Evolutionary conservation across 2,329 filamentous ascomycete species (phyloP).

Genomic region (Xylaria hypoxylon): DNA sequence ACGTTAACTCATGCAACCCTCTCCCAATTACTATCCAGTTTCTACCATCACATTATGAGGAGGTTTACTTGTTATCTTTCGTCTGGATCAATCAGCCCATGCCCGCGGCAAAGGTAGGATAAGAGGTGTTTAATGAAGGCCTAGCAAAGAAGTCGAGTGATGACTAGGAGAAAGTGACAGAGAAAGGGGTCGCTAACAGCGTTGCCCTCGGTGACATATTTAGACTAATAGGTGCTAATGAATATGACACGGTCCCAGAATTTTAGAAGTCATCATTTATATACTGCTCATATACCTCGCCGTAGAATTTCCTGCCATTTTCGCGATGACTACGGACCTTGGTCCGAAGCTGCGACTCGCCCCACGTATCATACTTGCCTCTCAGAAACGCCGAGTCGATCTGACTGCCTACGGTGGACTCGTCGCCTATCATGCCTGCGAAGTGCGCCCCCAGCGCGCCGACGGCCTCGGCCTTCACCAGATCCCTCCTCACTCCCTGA

Average conservation of each 20-base stretch:
- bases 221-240: too few relatives aligned
- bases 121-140: too few relatives aligned
- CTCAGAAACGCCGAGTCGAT: slow-evolving; percentile 63
- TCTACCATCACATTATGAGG: too few relatives aligned
- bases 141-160: not conserved
- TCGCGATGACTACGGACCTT: slow-evolving; percentile 65
- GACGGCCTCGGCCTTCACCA: slow-evolving; percentile 59
- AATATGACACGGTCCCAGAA: not conserved
- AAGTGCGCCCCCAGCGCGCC: slow-evolving; percentile 56
- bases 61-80: too few relatives aligned
- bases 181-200: too few relatives aligned
- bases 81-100: too few relatives aligned
- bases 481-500: slow-evolving; percentile 60
- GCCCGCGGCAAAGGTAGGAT: not conserved
- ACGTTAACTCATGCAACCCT: not conserved
- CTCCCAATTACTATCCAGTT: too few relatives aligned
- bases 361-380: slow-evolving; percentile 65
- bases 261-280: slow-evolving; percentile 52
- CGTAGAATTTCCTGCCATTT: slow-evolving; percentile 61
- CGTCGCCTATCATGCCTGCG: slow-evolving; percentile 39
- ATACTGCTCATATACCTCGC: slow-evolving; percentile 61
- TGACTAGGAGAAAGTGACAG: not conserved
- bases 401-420: slow-evolving; percentile 52
- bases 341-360: slow-evolving; percentile 65
- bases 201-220: not conserved